Conservation (phyloP, 306 rosid species). For the Adenanthera pavonina region DNA sequence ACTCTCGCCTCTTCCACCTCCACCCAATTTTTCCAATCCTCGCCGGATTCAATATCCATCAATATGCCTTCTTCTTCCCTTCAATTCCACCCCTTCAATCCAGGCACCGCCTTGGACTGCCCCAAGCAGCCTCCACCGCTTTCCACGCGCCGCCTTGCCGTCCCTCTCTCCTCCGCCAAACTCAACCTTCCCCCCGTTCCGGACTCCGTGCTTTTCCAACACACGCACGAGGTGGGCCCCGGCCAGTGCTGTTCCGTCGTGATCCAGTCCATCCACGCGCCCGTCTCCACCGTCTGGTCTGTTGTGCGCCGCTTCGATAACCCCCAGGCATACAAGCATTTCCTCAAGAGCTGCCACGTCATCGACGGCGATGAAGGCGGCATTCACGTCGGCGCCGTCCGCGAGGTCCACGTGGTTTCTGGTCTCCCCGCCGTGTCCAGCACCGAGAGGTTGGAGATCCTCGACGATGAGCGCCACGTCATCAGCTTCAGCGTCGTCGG, state of each 20-base stretch:
- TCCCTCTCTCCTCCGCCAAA: conserved; percentile 1
- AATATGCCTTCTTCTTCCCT: conserved; percentile 79
- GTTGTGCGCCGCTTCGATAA: conserved; percentile 85
- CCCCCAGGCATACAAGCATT: conserved; percentile 91
- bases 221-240: conserved; percentile 57
- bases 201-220: conserved; percentile 56
- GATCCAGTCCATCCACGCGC: conserved; percentile 74
- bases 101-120: conserved; percentile 44
- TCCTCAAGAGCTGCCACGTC: conserved; percentile 89
- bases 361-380: conserved; percentile 66
- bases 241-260: conserved; percentile 82
- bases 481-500: conserved; percentile 92
- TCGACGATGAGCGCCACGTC: conserved; percentile 90
- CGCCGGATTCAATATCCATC: not conserved
- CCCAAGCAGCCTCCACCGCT: conserved; percentile 44
- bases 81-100: conserved; percentile 67
- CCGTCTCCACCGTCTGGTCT: conserved; percentile 78
- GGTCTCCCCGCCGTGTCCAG: conserved; percentile 91
- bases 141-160: conserved; percentile 23
- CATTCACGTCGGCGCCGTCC: conserved; percentile 69
- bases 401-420: conserved; percentile 78
- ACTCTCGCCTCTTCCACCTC: not conserved
- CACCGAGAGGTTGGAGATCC: conserved; percentile 90
- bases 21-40: conserved; percentile 11
- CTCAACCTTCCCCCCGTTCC: conserved; percentile 26